phyloP scores from a whole-genome alignment of 805 yeast genomes.

The Myxozyma geophila region DNA sequence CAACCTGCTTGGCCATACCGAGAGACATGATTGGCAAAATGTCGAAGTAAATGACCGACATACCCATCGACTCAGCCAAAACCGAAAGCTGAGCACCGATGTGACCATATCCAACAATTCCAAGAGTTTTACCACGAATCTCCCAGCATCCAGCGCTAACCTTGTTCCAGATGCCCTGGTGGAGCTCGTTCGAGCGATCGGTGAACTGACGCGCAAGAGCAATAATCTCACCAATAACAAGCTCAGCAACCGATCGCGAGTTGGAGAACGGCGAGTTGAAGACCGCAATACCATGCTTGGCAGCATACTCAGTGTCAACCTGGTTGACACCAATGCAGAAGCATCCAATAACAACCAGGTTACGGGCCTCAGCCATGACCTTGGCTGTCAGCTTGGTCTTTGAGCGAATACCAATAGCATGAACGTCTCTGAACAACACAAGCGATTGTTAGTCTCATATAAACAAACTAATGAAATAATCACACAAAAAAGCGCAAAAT shows the following conservation, averaged over 20 bases:
- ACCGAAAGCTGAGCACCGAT: slow-evolving; percentile 97
- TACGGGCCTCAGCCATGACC: slow-evolving; percentile 82
- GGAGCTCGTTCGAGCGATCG: slow-evolving; percentile 94
- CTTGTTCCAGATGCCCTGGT: slow-evolving; percentile 97
- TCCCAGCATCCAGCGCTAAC: slow-evolving; percentile 97
- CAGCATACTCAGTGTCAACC: slow-evolving; percentile 91
- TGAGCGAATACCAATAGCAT: slow-evolving; percentile 97
- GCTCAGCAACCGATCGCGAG: slow-evolving; percentile 97
- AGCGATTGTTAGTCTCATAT: not conserved
- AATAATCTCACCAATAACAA: slow-evolving; percentile 93
- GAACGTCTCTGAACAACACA: slow-evolving; percentile 62
- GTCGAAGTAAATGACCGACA: slow-evolving; percentile 94
- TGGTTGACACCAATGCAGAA: slow-evolving; percentile 99
- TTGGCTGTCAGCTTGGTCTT: slow-evolving; percentile 86
- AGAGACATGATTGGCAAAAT: slow-evolving; percentile 90
- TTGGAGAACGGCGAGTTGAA: slow-evolving; percentile 98
- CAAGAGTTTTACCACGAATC: slow-evolving; percentile 96
- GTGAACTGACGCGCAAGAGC: slow-evolving; percentile 94
- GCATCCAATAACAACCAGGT: slow-evolving; percentile 90
- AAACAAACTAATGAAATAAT: not conserved
- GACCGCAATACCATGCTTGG: slow-evolving; percentile 90
- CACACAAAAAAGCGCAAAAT: not conserved
- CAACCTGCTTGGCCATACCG: slow-evolving; percentile 94
- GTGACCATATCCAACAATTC: slow-evolving; percentile 97
- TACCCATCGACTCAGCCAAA: slow-evolving; percentile 95